These are phyloP conservation scores for Bonia amplexicaulis DNA, from an alignment of 176 grass and related monocot genomes.

Conservation along the genomic window DNA sequence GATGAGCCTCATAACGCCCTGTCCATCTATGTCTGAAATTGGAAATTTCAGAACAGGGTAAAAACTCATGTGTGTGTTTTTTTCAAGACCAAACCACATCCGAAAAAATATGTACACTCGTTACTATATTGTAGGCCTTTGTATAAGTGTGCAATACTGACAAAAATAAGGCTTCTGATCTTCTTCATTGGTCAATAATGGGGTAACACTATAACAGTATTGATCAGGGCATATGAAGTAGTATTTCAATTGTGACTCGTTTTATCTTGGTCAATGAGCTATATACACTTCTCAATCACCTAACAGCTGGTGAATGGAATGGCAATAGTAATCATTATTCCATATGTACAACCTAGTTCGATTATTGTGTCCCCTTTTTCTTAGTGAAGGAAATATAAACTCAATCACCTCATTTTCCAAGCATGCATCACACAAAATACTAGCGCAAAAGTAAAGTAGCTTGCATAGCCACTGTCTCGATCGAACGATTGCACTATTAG, in stretches of 20 bases:
- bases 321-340: not conserved
- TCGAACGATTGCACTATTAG: not conserved
- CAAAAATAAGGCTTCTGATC: not conserved
- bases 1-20: slow-evolving; percentile 68
- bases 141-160: not conserved
- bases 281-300: not conserved
- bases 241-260: not conserved
- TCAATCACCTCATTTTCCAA: not conserved
- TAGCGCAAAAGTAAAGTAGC: not conserved
- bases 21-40: slow-evolving; percentile 68
- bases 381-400: not conserved
- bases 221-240: not conserved
- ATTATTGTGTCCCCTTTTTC: not conserved
- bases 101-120: not conserved
- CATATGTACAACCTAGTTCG: not conserved
- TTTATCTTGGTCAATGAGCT: not conserved
- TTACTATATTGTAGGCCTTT: not conserved
- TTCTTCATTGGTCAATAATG: not conserved
- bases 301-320: not conserved
- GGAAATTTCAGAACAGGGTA: not conserved
- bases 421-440: slow-evolving; percentile 7
- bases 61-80: not conserved
- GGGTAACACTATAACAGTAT: not conserved
- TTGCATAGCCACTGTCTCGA: not conserved
- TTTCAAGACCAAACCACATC: not conserved